Conservation (phyloP, 2,329 filamentous ascomycete genomes). For the Cladosporium halotolerans region DNA sequence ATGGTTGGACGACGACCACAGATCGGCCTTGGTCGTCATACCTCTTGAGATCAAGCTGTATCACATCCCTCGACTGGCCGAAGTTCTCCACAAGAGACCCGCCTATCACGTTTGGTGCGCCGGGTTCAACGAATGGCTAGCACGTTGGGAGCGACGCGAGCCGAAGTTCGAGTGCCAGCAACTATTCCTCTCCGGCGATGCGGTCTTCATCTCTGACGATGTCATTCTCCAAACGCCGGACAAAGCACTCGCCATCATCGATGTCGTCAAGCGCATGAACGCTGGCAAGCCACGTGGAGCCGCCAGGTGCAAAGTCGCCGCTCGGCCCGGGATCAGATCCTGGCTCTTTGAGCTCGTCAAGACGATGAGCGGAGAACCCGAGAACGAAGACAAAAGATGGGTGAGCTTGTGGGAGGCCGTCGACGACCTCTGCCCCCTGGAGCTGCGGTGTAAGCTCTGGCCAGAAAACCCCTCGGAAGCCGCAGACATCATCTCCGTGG, state of each 20-base stretch:
- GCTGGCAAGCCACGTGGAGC: slow-evolving; percentile 22
- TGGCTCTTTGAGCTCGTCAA: slow-evolving; percentile 21
- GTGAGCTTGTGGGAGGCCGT: slow-evolving; percentile 20
- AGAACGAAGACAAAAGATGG: slow-evolving; percentile 14
- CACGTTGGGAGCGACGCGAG: slow-evolving; percentile 14
- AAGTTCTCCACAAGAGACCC: slow-evolving; percentile 24
- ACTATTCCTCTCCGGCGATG: slow-evolving; percentile 34
- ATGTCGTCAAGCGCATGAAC: slow-evolving; percentile 30
- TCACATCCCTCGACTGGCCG: slow-evolving; percentile 29
- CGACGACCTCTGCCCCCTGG: slow-evolving; percentile 23
- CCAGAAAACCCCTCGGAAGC: slow-evolving; percentile 13
- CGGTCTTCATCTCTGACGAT: slow-evolving; percentile 40
- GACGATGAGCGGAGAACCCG: not conserved
- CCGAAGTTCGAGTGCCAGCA: slow-evolving; percentile 20
- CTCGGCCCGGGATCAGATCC: slow-evolving; percentile 24
- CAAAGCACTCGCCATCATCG: slow-evolving; percentile 32
- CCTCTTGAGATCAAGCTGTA: slow-evolving; percentile 30
- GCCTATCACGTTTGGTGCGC: slow-evolving; percentile 30
- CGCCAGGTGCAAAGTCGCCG: slow-evolving; percentile 21
- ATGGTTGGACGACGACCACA: not conserved
- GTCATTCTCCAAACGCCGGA: slow-evolving; percentile 35
- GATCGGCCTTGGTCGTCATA: slow-evolving; percentile 20
- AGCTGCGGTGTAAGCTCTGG: slow-evolving; percentile 18
- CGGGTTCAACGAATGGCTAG: slow-evolving; percentile 23
- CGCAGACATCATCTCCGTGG: slow-evolving; percentile 21